A percentile compares a stretch with the other conserved stretches of the same genome.
Conservation (phyloP, 352 stramenopile genomes). For the Phytophthora brassicae region DNA sequence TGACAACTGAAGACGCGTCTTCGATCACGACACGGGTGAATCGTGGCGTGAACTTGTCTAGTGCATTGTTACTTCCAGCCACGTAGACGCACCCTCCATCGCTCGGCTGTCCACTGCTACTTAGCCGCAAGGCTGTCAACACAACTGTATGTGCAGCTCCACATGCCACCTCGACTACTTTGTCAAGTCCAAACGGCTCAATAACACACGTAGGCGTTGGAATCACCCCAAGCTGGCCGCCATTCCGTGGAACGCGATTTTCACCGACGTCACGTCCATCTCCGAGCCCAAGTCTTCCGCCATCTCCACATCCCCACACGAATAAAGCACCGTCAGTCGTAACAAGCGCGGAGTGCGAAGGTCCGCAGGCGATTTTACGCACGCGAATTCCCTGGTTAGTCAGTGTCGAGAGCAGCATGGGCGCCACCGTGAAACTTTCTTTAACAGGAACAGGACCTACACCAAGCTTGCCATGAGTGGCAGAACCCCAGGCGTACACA, state of each 20-base stretch:
- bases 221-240: conserved; percentile 44
- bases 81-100: conserved; percentile 51
- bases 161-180: conserved; percentile 71
- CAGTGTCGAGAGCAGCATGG: conserved; percentile 42
- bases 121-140: conserved; percentile 32
- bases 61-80: conserved; percentile 65
- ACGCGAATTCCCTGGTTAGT: conserved; percentile 33
- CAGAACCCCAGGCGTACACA: conserved; percentile 79
- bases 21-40: conserved; percentile 44
- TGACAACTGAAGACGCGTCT: conserved; percentile 18
- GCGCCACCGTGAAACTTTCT: conserved; percentile 70
- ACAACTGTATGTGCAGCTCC: conserved; percentile 65
- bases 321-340: conserved; percentile 59
- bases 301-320: conserved; percentile 75
- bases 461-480: conserved; percentile 72
- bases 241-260: conserved; percentile 60
- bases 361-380: conserved; percentile 71
- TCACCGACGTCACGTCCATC: conserved; percentile 64
- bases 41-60: conserved; percentile 59
- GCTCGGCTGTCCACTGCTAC: neutral
- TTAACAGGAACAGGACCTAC: conserved; percentile 41
- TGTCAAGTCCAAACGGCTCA: conserved; percentile 41
- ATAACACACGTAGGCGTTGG: conserved; percentile 43
- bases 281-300: conserved; percentile 68
- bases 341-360: conserved; percentile 73